Base-by-base conservation (phyloP, 1,139 yeast species). In the Arxiozyma slooffiae region DNA sequence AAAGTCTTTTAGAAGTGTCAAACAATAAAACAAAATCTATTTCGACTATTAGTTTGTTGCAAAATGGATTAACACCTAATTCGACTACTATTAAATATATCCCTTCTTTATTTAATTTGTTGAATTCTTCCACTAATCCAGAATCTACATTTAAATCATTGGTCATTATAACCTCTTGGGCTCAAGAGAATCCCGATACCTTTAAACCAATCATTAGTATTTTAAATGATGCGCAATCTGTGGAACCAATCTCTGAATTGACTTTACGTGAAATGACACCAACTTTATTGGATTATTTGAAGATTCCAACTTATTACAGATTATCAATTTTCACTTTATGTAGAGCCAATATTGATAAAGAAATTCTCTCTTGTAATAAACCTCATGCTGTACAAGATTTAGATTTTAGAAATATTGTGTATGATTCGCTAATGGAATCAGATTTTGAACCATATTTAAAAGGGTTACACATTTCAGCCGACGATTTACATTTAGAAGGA, bases 251-350 rank as follows among this genome's bases (percentile, higher is more conserved):
- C 40, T 53, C 61, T 20, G 56, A 55, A 22, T 59, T 53, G 36
- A 43, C 52, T 41, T 50, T 66, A 41, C 50, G 50, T 20, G 55
- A 52, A 34, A 46, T 65, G 54, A 56, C 61, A 39, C 68, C 68
- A 41, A 44, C 39, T 5, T 51, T 66, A 41, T 48, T 66, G 42
- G 51, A 55, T 39, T 60, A 60, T 48, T 57, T 64, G 50, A 46
- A 55, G 24, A 56, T 66, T 30, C 63, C 66, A 48, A 55, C 61
- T 23, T 53, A 53, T 37, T 66, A 53, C 57, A 59, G 62, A 42
- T 48, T 66, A 40, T 59, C 67, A 30, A 60, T 66, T 42, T 63
- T 63, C 52, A 59, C 67, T 3, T 50, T 65, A 20, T 66, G 68
- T 51, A 57, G 58, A 39, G 58, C 60, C 36, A 46, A 57, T 48